These are phyloP conservation scores for Calocybe cyanea DNA, from an alignment of 768 basidiomycete genomes.

Conservation along the genomic window DNA sequence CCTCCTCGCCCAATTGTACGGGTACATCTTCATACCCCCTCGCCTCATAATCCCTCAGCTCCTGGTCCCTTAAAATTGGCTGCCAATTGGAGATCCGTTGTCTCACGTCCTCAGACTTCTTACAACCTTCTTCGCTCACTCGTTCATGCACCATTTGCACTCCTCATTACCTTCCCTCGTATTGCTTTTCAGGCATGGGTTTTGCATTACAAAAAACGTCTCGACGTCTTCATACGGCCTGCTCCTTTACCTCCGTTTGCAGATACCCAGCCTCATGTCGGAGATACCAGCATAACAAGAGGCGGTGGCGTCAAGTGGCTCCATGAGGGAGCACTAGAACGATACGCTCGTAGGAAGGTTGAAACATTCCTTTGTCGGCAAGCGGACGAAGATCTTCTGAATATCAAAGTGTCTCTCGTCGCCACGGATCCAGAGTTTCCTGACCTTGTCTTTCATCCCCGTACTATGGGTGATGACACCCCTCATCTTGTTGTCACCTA, in stretches of 20 bases:
- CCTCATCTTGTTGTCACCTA: conserved; percentile 34
- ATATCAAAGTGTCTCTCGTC: conserved; percentile 33
- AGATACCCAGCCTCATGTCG: too few species aligned
- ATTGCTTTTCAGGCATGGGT: conserved; percentile 59
- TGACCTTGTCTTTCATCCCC: conserved; percentile 18
- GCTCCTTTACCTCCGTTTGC: conserved; percentile 43
- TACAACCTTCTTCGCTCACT: conserved; percentile 36
- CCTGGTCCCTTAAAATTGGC: conserved; percentile 46
- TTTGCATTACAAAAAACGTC: conserved; percentile 54
- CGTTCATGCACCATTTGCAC: conserved; percentile 41
- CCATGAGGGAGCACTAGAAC: conserved; percentile 26
- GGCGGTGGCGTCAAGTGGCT: conserved; percentile 35
- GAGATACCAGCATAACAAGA: background rate
- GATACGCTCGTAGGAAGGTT: conserved; percentile 27
- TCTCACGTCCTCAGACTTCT: conserved; percentile 36
- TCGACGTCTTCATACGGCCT: conserved; percentile 57
- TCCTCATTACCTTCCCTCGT: conserved; percentile 54
- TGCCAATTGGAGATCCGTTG: conserved; percentile 39
- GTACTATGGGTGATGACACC: background rate
- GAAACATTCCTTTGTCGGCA: conserved; percentile 32
- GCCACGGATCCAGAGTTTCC: conserved; percentile 31
- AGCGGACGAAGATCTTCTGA: conserved; percentile 28
- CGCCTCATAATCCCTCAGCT: conserved; percentile 8
- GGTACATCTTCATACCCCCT: conserved; percentile 34
- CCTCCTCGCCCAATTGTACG: conserved; percentile 36